phyloP scores from a whole-genome alignment of 2,329 filamentous ascomycete genomes.

The Ilyonectria sp. region DNA sequence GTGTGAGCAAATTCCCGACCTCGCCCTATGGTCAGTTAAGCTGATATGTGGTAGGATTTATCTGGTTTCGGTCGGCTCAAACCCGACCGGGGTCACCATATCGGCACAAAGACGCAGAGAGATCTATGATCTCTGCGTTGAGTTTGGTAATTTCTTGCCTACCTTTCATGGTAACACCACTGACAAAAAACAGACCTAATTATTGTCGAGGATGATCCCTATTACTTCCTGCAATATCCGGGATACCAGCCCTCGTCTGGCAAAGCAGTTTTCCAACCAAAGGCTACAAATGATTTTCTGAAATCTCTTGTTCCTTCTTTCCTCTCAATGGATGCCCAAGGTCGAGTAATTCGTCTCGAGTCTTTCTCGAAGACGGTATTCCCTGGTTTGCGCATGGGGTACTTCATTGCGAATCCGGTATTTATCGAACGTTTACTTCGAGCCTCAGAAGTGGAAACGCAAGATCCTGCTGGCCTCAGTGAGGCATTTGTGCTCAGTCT shows the following conservation, averaged over 20 bases:
- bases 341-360: slow-evolving; percentile 46
- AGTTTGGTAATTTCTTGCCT: slow-evolving; percentile 46
- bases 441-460: slow-evolving; percentile 67
- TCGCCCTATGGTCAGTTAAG: background rate
- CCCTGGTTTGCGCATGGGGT: slow-evolving; percentile 29
- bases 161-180: background rate
- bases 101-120: slow-evolving; percentile 68
- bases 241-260: slow-evolving; percentile 18
- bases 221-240: slow-evolving; percentile 48
- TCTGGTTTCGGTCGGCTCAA: slow-evolving; percentile 70
- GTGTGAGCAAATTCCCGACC: slow-evolving; percentile 22
- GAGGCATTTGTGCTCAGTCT: slow-evolving; percentile 59
- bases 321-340: slow-evolving; percentile 44
- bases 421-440: slow-evolving; percentile 50
- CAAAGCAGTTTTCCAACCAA: background rate
- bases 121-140: slow-evolving; percentile 64
- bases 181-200: slow-evolving; percentile 11
- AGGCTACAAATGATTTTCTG: slow-evolving; percentile 34
- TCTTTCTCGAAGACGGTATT: slow-evolving; percentile 43
- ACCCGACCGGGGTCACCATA: slow-evolving; percentile 79
- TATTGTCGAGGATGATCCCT: slow-evolving; percentile 42
- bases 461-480: slow-evolving; percentile 78
- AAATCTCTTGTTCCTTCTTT: slow-evolving; percentile 41
- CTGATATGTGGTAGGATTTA: slow-evolving; percentile 38
- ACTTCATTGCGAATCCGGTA: slow-evolving; percentile 64